These are phyloP conservation scores for Macrophomina tecta DNA, from an alignment of 2,329 filamentous ascomycete species.

Conservation along the genomic window DNA sequence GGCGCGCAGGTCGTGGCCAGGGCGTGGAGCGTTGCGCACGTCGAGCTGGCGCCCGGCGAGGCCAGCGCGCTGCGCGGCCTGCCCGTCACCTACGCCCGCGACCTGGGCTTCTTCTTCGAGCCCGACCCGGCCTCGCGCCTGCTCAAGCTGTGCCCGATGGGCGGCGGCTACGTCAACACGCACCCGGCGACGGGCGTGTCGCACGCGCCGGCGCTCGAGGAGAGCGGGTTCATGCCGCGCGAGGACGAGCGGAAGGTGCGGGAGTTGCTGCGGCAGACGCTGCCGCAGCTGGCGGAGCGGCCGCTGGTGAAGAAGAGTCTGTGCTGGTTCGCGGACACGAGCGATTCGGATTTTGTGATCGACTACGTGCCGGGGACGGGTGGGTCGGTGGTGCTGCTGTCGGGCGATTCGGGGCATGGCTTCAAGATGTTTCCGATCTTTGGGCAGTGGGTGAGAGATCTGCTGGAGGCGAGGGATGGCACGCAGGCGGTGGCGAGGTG, in stretches of 20 bases:
- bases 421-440: slow-evolving; percentile 69
- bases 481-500: slow-evolving; percentile 56
- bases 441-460: slow-evolving; percentile 57
- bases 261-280: slow-evolving; percentile 56
- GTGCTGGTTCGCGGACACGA: slow-evolving; percentile 70
- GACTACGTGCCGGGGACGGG: slow-evolving; percentile 61
- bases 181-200: slow-evolving; percentile 51
- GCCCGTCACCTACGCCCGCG: slow-evolving; percentile 65
- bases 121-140: slow-evolving; percentile 64
- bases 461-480: slow-evolving; percentile 50
- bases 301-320: slow-evolving; percentile 63
- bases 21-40: slow-evolving; percentile 65
- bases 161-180: slow-evolving; percentile 62
- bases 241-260: slow-evolving; percentile 61
- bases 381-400: slow-evolving; percentile 56
- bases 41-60: slow-evolving; percentile 63
- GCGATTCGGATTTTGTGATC: slow-evolving; percentile 65
- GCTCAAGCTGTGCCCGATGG: slow-evolving; percentile 66
- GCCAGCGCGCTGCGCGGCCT: slow-evolving; percentile 61
- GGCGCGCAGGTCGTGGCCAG: slow-evolving; percentile 60
- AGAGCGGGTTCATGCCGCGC: slow-evolving; percentile 58
- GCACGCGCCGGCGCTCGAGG: slow-evolving; percentile 46
- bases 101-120: slow-evolving; percentile 71
- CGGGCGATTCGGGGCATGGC: slow-evolving; percentile 65
- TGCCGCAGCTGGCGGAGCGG: slow-evolving; percentile 60